Percentiles rank a stretch among this genome's conserved stretches.
Conservation (phyloP, 352 stramenopile genomes). For the Phytophthora quininea region DNA sequence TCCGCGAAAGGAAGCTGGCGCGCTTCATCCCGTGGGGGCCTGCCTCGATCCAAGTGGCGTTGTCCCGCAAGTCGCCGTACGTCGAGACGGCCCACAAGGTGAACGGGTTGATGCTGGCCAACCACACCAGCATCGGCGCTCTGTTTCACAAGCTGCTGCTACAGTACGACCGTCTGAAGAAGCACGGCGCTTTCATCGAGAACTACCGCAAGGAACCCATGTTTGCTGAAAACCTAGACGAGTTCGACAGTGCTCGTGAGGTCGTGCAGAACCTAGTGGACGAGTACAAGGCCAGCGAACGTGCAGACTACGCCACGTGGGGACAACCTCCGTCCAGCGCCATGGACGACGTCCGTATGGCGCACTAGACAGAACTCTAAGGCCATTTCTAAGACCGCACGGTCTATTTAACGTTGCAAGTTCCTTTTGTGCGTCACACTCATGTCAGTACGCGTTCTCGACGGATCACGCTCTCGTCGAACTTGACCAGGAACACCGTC, state of each 20-base stretch:
- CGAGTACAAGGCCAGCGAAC: conserved; percentile 87
- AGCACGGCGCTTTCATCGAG: conserved; percentile 98
- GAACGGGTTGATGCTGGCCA: conserved; percentile 98
- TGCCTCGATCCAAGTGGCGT: conserved; percentile 98
- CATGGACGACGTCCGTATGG: conserved; percentile 63
- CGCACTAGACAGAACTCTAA: conserved; percentile 14
- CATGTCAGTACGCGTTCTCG: conserved; percentile 76
- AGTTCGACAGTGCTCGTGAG: conserved; percentile 87
- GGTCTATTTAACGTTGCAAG: conserved; percentile 48
- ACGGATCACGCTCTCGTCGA: conserved; percentile 83
- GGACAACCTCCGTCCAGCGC: conserved; percentile 38
- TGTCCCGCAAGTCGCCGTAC: conserved; percentile 98
- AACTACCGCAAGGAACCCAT: conserved; percentile 99
- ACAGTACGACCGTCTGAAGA: conserved; percentile 98
- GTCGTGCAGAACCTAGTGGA: conserved; percentile 87
- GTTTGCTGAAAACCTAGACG: conserved; percentile 91
- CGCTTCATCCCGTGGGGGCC: conserved; percentile 99
- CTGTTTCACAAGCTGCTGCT: conserved; percentile 91
- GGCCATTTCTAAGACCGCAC: background rate
- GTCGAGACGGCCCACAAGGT: conserved; percentile 97
- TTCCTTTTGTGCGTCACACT: background rate
- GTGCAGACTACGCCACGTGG: conserved; percentile 81
- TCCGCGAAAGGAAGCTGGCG: conserved; percentile 96
- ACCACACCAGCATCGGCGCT: conserved; percentile 97
- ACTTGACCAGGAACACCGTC: conserved; percentile 90